A percentile compares a stretch with the other conserved stretches of the same genome.
phyloP scores from a whole-genome alignment of 352 stramenopile genomes.

The Peronosclerospora sorghi region DNA sequence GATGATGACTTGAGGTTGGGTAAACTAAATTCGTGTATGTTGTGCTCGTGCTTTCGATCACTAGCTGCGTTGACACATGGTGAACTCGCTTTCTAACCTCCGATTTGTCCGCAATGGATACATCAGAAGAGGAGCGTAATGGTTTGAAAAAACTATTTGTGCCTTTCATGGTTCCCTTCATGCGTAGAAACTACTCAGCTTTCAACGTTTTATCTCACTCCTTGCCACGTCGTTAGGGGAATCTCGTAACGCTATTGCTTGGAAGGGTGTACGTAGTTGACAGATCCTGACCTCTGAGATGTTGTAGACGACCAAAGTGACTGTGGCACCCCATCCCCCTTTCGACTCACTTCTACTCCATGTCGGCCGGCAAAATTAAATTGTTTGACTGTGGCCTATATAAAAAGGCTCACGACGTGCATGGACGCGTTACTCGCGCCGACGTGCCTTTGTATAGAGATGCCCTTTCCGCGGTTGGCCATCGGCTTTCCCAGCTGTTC shows the following conservation, averaged over 20 bases:
- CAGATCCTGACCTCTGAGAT: not conserved
- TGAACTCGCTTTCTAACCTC: no score
- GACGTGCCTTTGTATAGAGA: constrained; percentile 21
- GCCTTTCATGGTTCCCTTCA: no score
- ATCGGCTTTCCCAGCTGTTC: constrained; percentile 22
- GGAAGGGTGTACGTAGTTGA: not conserved
- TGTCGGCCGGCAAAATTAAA: not conserved
- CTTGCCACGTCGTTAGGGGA: not conserved
- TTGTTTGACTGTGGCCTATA: not conserved
- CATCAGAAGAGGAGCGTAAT: no score
- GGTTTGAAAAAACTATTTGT: no score
- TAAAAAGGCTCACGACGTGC: not conserved
- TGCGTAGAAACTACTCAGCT: no score
- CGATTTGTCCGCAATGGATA: no score
- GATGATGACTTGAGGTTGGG: no score
- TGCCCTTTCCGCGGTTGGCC: constrained; percentile 5
- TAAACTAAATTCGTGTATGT: no score
- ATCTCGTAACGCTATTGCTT: not conserved
- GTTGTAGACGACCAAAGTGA: not conserved
- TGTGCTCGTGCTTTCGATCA: no score
- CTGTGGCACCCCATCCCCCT: not conserved
- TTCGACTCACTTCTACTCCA: not conserved
- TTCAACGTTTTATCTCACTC: no score
- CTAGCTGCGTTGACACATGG: no score
- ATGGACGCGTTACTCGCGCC: constrained; percentile 20